phyloP scores from a whole-genome alignment of 768 basidiomycete species.

The Suillus subluteus region DNA sequence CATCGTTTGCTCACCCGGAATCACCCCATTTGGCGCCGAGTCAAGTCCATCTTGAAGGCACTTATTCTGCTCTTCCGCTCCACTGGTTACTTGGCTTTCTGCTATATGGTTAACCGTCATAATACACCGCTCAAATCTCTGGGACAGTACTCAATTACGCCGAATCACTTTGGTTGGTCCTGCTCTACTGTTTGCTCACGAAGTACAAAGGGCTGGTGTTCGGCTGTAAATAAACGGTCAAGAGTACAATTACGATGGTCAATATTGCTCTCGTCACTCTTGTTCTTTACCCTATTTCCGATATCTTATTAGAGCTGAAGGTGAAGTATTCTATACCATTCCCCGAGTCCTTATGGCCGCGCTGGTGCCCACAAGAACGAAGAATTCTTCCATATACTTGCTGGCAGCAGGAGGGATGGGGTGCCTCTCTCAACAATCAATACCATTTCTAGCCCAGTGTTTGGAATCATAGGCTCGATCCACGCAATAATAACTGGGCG shows the following conservation, averaged over 20 bases:
- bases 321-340: constrained; percentile 11
- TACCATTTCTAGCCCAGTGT: constrained; percentile 27
- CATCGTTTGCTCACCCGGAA: not conserved
- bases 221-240: constrained; percentile 26
- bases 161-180: constrained; percentile 24
- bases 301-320: constrained; percentile 22
- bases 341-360: not conserved
- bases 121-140: constrained; percentile 29
- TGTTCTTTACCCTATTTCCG: constrained; percentile 28
- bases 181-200: not conserved
- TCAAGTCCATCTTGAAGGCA: constrained; percentile 18
- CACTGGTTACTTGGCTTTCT: constrained; percentile 33
- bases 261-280: constrained; percentile 33
- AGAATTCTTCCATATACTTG: constrained; percentile 30
- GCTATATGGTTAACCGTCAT: constrained; percentile 28
- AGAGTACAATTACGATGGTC: constrained; percentile 31
- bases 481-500: constrained; percentile 18
- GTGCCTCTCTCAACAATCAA: constrained; percentile 31
- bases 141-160: constrained; percentile 25
- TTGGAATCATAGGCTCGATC: constrained; percentile 21
- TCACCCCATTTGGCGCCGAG: constrained; percentile 15
- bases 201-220: not conserved
- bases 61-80: constrained; percentile 27
- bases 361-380: constrained; percentile 9
- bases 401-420: constrained; percentile 13